phyloP scores from a whole-genome alignment of 495 filamentous ascomycete genomes.

The Podospora pseudopauciseta region DNA sequence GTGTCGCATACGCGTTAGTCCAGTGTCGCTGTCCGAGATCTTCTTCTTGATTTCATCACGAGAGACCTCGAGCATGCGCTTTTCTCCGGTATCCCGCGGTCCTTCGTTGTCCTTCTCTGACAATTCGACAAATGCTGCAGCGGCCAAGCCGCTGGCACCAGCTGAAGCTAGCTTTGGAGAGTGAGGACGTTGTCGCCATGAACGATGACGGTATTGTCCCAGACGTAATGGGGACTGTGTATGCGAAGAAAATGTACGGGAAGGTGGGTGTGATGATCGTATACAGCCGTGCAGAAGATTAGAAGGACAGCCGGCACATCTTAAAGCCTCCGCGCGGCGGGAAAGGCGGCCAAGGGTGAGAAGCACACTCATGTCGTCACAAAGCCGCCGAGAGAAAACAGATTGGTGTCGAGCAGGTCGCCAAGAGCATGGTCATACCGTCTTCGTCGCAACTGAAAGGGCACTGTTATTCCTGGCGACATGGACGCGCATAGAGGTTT shows the following conservation, averaged over 20 bases:
- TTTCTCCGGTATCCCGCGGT: conserved; percentile 66
- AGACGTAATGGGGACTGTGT: conserved; percentile 1
- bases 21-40: conserved; percentile 57
- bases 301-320: not conserved
- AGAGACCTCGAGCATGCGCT: conserved; percentile 80
- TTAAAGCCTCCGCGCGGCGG: conserved; percentile 20
- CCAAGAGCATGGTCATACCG: conserved; percentile 24
- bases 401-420: conserved; percentile 3
- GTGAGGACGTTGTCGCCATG: conserved; percentile 20
- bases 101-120: conserved; percentile 60
- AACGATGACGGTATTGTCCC: conserved; percentile 8
- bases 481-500: not conserved
- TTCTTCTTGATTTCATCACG: conserved; percentile 67
- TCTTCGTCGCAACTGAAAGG: not conserved
- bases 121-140: conserved; percentile 65
- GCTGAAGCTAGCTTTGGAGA: conserved; percentile 28
- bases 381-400: conserved; percentile 4
- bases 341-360: conserved; percentile 29
- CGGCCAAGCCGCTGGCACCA: conserved; percentile 46
- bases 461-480: not conserved
- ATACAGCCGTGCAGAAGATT: not conserved
- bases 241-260: conserved; percentile 7
- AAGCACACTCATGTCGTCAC: conserved; percentile 32
- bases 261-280: not conserved
- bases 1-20: conserved; percentile 51